Base-by-base conservation (phyloP, 352 stramenopile species). In the Phytopythium aichiense region DNA sequence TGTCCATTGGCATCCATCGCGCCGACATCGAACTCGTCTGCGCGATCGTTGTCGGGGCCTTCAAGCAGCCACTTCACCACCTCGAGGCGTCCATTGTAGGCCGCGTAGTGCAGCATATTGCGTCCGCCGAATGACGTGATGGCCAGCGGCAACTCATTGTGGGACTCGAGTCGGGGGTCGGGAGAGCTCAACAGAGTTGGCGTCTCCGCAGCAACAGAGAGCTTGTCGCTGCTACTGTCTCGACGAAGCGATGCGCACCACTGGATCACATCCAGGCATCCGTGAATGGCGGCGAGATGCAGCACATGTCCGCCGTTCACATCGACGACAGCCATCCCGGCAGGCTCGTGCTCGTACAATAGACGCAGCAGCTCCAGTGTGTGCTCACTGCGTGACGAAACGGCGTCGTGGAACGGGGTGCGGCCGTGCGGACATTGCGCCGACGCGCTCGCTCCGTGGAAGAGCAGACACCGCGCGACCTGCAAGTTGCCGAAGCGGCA, bases 61-160 rank as follows among this genome's bases (percentile, higher is more conserved):
- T 61, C 52, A 18, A 89, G 56, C 3, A 88, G 60, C 77, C 77
- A 89, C 40, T 84, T 64, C 6, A 91, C 56, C 23, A 85, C 69
- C 42, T 65, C 28, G 16, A 87, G 49, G 0, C 67, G 76, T 4
- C 76, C 75, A 28, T 91, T 91, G 68, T 84, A 88, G 7, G 79
- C 73, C 7, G 81, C 81, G 46, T 91, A 91, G 40, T 91, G 81
- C 25, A 91, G 76, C 53, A 85, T 68, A 35, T 80, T 89, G 0
- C 81, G 74, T 23, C 79, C 79, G 28, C 77, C 85, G 25, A 86
- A 83, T 2, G 81, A 87, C 16, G 79, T 79, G 58, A 84, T 76
- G 2, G 67, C 64, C 57, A 90, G 69, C 20, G 65, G 49, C 7
- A 74, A 20, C 12, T 73, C 30, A 42, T 64, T 65, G 28, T 46